These are phyloP conservation scores for Cercophora newfieldiana DNA, from an alignment of 495 filamentous ascomycete species.

Conservation along the genomic window DNA sequence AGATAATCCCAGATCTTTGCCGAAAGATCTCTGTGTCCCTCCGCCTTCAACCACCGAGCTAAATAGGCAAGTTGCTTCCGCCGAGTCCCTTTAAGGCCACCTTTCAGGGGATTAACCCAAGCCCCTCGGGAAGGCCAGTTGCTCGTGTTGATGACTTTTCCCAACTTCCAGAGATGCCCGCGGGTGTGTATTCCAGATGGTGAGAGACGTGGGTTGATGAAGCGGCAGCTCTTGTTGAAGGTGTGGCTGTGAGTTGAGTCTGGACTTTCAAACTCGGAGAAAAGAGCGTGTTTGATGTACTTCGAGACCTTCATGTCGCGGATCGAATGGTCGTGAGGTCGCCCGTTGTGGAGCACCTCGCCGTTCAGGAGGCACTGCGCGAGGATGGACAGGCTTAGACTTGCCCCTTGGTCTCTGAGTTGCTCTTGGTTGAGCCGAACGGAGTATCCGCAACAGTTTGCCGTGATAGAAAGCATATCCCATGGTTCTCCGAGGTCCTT, in stretches of 20 bases:
- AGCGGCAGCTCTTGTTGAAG: slow-evolving; percentile 39
- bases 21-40: not conserved
- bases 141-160: slow-evolving; percentile 26
- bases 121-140: not conserved
- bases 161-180: slow-evolving; percentile 36
- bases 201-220: slow-evolving; percentile 29
- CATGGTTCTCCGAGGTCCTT: not conserved
- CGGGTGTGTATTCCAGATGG: slow-evolving; percentile 24
- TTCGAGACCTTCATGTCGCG: slow-evolving; percentile 26
- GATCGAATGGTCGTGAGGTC: slow-evolving; percentile 14
- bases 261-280: slow-evolving; percentile 31
- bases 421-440: slow-evolving; percentile 30
- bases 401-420: slow-evolving; percentile 26
- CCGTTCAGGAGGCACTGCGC: slow-evolving; percentile 38
- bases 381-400: slow-evolving; percentile 35
- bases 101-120: not conserved
- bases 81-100: not conserved
- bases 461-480: slow-evolving; percentile 21
- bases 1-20: not conserved
- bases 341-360: slow-evolving; percentile 36
- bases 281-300: slow-evolving; percentile 28
- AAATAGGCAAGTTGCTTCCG: not conserved
- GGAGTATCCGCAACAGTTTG: slow-evolving; percentile 31
- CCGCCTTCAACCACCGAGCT: not conserved
- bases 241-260: slow-evolving; percentile 25